Conservation (phyloP, 2,329 filamentous ascomycete species). For the Cladosporium sp. region DNA sequence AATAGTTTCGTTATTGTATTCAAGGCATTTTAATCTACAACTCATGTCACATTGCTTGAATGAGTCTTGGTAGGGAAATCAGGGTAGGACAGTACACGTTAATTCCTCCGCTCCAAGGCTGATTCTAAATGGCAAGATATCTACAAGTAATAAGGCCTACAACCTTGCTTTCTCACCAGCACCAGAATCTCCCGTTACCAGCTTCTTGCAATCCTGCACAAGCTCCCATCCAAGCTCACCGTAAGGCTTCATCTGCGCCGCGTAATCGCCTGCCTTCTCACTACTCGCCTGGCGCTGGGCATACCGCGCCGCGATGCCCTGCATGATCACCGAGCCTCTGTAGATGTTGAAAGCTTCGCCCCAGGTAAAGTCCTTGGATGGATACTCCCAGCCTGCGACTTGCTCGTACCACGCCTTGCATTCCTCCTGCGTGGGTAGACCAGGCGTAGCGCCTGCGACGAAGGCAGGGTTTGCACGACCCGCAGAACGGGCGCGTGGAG, state of each 20-base stretch:
- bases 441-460: constrained; percentile 58
- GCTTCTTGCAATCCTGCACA: constrained; percentile 47
- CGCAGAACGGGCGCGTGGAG: constrained; percentile 34
- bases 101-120: too few species aligned
- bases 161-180: constrained; percentile 28
- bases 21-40: too few species aligned
- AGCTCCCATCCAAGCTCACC: constrained; percentile 75
- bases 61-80: too few species aligned
- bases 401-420: constrained; percentile 64
- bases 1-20: too few species aligned
- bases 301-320: constrained; percentile 88
- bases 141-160: neutral
- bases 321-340: constrained; percentile 61
- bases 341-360: constrained; percentile 61
- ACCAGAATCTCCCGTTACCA: constrained; percentile 36
- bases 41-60: too few species aligned
- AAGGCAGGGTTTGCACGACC: constrained; percentile 51
- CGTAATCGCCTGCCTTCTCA: constrained; percentile 71
- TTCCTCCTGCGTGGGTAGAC: constrained; percentile 59
- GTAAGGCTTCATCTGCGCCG: constrained; percentile 63
- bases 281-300: constrained; percentile 87
- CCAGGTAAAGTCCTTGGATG: constrained; percentile 57
- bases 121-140: too few species aligned
- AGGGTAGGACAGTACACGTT: too few species aligned
- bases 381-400: constrained; percentile 65